Evolutionary conservation across 139 green algal species (phyloP), one percentile per base, ranked within the genome.

Genomic region (Picocystis salinarum): DNA sequence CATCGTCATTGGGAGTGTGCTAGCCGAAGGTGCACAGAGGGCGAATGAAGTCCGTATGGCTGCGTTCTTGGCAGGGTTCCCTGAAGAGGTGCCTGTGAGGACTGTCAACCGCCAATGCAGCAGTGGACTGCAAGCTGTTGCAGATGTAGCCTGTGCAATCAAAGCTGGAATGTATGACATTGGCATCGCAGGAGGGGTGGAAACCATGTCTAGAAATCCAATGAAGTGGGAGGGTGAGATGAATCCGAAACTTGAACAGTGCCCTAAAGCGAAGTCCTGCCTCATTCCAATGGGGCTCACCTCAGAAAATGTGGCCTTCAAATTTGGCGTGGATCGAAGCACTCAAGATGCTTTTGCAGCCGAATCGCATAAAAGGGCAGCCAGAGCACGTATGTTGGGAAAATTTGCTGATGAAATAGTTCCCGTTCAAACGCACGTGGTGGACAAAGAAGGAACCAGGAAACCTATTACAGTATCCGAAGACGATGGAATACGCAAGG

Each of bases 281-380:
- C 61, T 98, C 40, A 60, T 97, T 46, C 88, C 88, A 23, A 98
- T 98, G 88, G 88, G 85, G n/a, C 58, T 95, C 29, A 98, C 86
- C 23, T 89, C 71, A 18, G 88, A 98, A 70, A 98, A 98, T 48
- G 88, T 98, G 48, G 83, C 88, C 1, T 76, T 73, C 11, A 68
- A 75, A 40, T 98, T 77, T 46, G 69, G 73, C 45, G 59, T 97
- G 30, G n/a, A n/a, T n/a, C n/a, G n/a, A n/a, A n/a, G n/a, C n/a
- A 45, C 56, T 13, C 64, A 58, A 51, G 42, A 33, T 67, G 6
- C 58, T 20, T 88, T 90, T 54, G 68, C 75, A 2, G 76, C 71
- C 3, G 48, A 30, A 12, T 83, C 62, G 2, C 88, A 98, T 68
- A 53, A 50, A 11, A 75, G 82, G 50, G 85, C 85, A 4, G 85